These are phyloP conservation scores for Albizia julibrissin DNA, from an alignment of 306 rosid species.

Conservation along the genomic window DNA sequence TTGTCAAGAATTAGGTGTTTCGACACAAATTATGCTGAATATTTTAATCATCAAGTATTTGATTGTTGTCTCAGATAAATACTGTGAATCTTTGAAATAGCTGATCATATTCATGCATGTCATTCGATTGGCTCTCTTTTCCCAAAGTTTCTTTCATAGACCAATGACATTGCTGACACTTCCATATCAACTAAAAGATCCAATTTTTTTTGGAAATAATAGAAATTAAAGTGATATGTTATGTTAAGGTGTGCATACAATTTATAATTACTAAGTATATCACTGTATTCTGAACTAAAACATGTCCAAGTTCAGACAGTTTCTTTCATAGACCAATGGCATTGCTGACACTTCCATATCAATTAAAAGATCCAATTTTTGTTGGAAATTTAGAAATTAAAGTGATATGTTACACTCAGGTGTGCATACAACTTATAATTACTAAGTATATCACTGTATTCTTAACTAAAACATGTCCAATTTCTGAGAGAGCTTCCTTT, in stretches of 20 bases:
- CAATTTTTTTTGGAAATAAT: background rate
- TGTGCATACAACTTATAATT: background rate
- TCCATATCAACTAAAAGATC: background rate
- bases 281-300: background rate
- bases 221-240: background rate
- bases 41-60: slow-evolving; percentile 4
- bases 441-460: background rate
- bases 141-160: background rate
- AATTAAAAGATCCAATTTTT: background rate
- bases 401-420: background rate
- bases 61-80: slow-evolving; percentile 10
- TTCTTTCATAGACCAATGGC: background rate
- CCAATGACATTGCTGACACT: background rate
- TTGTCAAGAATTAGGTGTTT: background rate
- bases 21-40: background rate
- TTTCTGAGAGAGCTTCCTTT: slow-evolving; percentile 1
- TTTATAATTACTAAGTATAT: background rate
- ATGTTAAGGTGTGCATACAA: background rate
- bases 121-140: background rate
- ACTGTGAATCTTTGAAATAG: background rate
- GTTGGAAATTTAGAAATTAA: background rate
- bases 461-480: slow-evolving; percentile 2
- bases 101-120: slow-evolving; percentile 3
- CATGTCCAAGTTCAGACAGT: slow-evolving; percentile 10
- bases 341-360: background rate